Evolutionary conservation across 2,329 filamentous ascomycete genomes (phyloP).

Genomic region (Didymella pinodella): DNA sequence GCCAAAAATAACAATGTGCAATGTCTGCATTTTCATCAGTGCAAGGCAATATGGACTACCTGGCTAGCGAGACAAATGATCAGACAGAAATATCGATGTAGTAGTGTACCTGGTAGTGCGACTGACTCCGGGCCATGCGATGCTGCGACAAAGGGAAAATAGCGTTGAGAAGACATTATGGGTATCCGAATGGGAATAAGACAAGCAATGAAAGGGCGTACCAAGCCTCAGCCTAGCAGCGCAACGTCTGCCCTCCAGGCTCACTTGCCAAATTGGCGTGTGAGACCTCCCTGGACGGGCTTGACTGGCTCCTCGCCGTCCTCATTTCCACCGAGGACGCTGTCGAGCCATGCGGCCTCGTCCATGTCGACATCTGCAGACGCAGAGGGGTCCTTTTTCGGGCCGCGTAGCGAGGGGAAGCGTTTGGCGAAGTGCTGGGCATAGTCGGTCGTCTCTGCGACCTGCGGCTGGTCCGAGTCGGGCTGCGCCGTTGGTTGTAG

Average conservation of each 20-base stretch:
- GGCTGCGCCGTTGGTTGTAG: conserved; percentile 54
- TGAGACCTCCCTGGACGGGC: conserved; percentile 45
- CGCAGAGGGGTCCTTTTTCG: conserved; percentile 28
- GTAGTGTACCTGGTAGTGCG: conserved; percentile 17
- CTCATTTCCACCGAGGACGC: conserved; percentile 38
- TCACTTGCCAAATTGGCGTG: conserved; percentile 48
- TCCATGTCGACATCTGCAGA: conserved; percentile 42
- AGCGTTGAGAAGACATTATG: conserved; percentile 29
- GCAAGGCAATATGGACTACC: conserved; percentile 4
- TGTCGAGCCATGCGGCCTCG: conserved; percentile 47
- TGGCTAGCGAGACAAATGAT: conserved; percentile 7
- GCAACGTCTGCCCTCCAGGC: conserved; percentile 2
- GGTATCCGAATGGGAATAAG: conserved; percentile 40
- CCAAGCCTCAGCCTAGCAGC: conserved; percentile 22
- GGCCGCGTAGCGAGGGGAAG: conserved; percentile 44
- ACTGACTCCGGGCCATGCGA: conserved; percentile 17
- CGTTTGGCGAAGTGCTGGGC: conserved; percentile 54
- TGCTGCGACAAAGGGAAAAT: conserved; percentile 16
- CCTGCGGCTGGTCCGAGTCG: conserved; percentile 29
- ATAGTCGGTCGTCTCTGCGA: conserved; percentile 52
- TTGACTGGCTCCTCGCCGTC: conserved; percentile 44
- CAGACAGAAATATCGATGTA: conserved; percentile 18
- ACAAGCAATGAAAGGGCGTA: conserved; percentile 34
- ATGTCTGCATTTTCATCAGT: background rate
- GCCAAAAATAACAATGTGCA: background rate